These are phyloP conservation scores for Geoglossum glabrum DNA, from an alignment of 495 filamentous ascomycete species.

Conservation along the genomic window DNA sequence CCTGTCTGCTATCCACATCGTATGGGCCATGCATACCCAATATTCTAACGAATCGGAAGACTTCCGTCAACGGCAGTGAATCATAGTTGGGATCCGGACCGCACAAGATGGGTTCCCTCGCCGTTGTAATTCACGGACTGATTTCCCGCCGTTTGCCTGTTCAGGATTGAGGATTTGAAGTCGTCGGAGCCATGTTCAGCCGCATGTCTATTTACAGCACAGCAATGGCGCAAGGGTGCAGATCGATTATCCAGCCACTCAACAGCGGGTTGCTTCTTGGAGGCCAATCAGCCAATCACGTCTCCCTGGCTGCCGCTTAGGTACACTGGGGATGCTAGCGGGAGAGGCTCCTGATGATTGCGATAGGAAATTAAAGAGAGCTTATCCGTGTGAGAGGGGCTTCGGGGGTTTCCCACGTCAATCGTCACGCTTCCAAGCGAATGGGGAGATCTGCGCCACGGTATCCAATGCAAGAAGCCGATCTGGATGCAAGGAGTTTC, in stretches of 20 bases:
- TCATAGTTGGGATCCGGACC: too few species aligned
- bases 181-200: not conserved
- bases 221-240: not conserved
- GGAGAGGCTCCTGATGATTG: too few species aligned
- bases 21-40: too few species aligned
- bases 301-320: too few species aligned
- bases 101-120: not conserved
- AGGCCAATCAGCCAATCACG: too few species aligned
- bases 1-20: not conserved
- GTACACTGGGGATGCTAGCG: too few species aligned
- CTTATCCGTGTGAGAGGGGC: not conserved
- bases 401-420: not conserved
- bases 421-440: not conserved
- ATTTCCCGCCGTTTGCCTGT: not conserved
- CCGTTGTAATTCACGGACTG: not conserved
- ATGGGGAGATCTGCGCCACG: not conserved
- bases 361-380: not conserved
- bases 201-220: not conserved
- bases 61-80: too few species aligned
- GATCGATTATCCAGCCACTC: not conserved
- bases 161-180: not conserved
- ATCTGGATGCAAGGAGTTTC: too few species aligned
- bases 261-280: not conserved
- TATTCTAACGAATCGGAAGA: too few species aligned
- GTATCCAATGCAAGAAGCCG: too few species aligned